phyloP scores from a whole-genome alignment of 176 grass and related monocot species.

The Juncus effusus region DNA sequence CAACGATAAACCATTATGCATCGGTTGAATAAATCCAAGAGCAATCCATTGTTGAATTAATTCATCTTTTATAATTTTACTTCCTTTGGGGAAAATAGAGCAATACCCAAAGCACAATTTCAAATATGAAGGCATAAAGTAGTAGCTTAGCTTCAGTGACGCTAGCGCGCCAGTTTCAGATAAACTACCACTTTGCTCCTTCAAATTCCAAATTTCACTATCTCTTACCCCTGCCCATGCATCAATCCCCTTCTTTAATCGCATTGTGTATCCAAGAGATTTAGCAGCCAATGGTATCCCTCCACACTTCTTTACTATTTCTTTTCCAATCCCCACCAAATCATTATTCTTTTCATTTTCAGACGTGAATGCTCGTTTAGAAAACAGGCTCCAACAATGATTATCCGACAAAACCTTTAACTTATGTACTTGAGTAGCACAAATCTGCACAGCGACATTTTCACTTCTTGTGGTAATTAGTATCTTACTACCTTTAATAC shows the following conservation, averaged over 20 bases:
- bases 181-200: too few species aligned
- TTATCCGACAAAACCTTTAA: neutral
- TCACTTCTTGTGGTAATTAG: constrained; percentile 28
- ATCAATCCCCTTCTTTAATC: neutral
- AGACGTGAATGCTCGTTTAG: neutral
- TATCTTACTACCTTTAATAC: constrained; percentile 22
- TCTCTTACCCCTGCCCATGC: constrained; percentile 24
- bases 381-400: constrained; percentile 14
- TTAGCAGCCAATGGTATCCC: constrained; percentile 35
- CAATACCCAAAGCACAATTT: constrained; percentile 32
- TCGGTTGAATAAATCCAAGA: constrained; percentile 24
- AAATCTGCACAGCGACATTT: neutral
- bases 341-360: neutral
- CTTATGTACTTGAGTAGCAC: neutral
- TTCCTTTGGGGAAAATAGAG: constrained; percentile 23
- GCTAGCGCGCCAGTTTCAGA: constrained; percentile 15
- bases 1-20: neutral
- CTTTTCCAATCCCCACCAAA: constrained; percentile 15
- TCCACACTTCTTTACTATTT: constrained; percentile 31
- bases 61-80: constrained; percentile 30
- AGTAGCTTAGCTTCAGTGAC: constrained; percentile 27
- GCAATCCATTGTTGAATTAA: neutral
- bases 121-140: constrained; percentile 20
- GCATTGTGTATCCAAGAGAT: constrained; percentile 9
- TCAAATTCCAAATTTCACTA: neutral